Evolutionary conservation across 2,329 filamentous ascomycete species (phyloP), one percentile per base, ranked within the genome.

Genomic region (Alternaria panax): DNA sequence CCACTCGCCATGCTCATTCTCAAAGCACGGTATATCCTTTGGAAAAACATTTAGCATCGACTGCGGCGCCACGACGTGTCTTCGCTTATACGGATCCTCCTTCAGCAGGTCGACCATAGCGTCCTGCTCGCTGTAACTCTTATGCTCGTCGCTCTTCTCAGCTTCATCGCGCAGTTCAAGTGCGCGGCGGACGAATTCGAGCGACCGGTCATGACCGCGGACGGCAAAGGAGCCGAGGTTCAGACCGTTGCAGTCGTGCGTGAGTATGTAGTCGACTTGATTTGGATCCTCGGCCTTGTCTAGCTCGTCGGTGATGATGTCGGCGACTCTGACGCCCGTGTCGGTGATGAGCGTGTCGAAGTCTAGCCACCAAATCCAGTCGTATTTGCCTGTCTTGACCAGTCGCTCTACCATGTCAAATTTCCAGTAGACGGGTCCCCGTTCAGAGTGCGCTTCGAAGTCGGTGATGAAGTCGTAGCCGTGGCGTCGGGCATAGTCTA

Each of bases 291-390:
- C 70, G 2, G 62, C 66, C 16, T 76, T 75, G 7, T 54, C 59
- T 12, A 80, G 63, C 12, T 68, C 69, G 16, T 78, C 72, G 11
- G 71, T 58, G 40, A 81, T 75, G 47, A 81, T 71, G 45, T 78
- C 70, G 8, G 70, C 65, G 25, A 80, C 45, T 42, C 70, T 72
- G 57, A 76, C 74, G 5, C 70, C 65, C 16, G 76, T 78, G 51
- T 80, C 79, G 14, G 76, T 80, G 60, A 80, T 74, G 16, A 80
- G 64, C 1, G 77, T 79, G 60, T 80, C 78, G 42, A 78, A 79
- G 61, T 80, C 78, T 9, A 80, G 62, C 77, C 78, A 80, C 79
- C 79, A 81, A 20, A 81, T 71, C 79, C 79, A 81, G 54, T 80
- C 76, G 57, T 76, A 75, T 57, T 73, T 74, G 40, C 64, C 62